Evolutionary conservation across 2,329 filamentous ascomycete species (phyloP), one percentile per base, ranked within the genome.

Genomic region (Paecilomyces dactylethromorphus): DNA sequence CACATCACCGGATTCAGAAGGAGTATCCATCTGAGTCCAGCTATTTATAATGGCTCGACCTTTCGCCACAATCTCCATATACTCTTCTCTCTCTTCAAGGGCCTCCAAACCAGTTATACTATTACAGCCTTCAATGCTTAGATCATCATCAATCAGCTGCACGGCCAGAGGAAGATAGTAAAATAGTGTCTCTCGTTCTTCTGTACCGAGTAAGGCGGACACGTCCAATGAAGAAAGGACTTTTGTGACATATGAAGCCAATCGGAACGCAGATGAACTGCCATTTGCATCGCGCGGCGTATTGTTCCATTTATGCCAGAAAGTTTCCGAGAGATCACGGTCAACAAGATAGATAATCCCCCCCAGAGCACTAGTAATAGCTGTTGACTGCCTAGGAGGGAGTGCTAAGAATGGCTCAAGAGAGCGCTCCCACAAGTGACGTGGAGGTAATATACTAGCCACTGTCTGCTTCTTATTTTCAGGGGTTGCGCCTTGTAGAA

Each of bases 351-450:
- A 86, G 5, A 89, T 83, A 0, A 85, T 84, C 3, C 91, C 91
- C 0, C 84, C 86, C 6, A 96, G 78, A 24, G 81, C 82, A 68
- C 87, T 92, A 1, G 88, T 90, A 3, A 96, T 83, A 0, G 90
- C 85, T 2, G 96, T 74, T 0, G 90, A 87, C 4, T 83, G 78
- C 29, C 70, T 68, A 18, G 73, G 72, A 24, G 74, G 71, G 24
- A 74, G 61, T 39, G 67, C 66, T 45, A 77, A 73, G 58, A 91
- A 81, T 1, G 75, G 76, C 0, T 71, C 68, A 2, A 96, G 73
- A 13, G 89, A 83, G 13, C 79, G 65, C 65, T 82, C 79, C 92
- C 92, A 97, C 10, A 83, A 74, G 1, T 81, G 75, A 0, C 79
- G 75, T 63, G 82, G 82, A 0, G 91, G 91, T 39, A 94, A 78